Percentiles rank a stretch among this genome's conserved stretches.
These are phyloP conservation scores for Peronospora tabacina DNA, from an alignment of 352 stramenopile species.

Conservation along the genomic window DNA sequence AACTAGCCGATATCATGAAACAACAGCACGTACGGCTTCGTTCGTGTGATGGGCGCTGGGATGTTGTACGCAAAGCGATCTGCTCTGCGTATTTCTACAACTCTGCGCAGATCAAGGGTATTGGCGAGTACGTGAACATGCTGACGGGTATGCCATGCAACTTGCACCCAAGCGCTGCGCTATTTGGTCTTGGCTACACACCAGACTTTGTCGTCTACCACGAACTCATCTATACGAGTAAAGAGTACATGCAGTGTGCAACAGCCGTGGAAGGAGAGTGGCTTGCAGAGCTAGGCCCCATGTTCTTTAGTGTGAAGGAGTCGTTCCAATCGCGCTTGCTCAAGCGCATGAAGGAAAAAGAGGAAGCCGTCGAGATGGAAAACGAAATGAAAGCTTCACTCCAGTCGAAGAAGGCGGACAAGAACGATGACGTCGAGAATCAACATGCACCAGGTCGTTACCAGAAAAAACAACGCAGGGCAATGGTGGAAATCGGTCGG, in stretches of 20 bases:
- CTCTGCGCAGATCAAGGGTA: conserved; percentile 97
- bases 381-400: conserved; percentile 58
- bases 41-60: conserved; percentile 90
- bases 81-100: conserved; percentile 99
- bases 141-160: conserved; percentile 96
- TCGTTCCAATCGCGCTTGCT: conserved; percentile 90
- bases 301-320: conserved; percentile 99
- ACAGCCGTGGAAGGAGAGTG: conserved; percentile 98
- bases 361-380: conserved; percentile 73
- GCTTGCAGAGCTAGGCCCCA: conserved; percentile 97
- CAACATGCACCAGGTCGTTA: conserved; percentile 14
- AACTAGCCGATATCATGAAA: conserved; percentile 98
- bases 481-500: conserved; percentile 47
- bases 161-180: conserved; percentile 94
- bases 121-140: conserved; percentile 99
- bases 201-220: conserved; percentile 99
- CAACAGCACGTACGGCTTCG: conserved; percentile 90
- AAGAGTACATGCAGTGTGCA: conserved; percentile 97
- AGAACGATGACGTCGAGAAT: conserved; percentile 15
- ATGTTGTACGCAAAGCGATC: conserved; percentile 97
- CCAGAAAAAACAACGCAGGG: conserved; percentile 57
- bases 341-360: conserved; percentile 83
- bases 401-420: conserved; percentile 18
- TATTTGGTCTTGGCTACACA: conserved; percentile 98
- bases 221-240: conserved; percentile 99